Conservation (phyloP, 495 filamentous ascomycete genomes). For the Neurospora pannonica region DNA sequence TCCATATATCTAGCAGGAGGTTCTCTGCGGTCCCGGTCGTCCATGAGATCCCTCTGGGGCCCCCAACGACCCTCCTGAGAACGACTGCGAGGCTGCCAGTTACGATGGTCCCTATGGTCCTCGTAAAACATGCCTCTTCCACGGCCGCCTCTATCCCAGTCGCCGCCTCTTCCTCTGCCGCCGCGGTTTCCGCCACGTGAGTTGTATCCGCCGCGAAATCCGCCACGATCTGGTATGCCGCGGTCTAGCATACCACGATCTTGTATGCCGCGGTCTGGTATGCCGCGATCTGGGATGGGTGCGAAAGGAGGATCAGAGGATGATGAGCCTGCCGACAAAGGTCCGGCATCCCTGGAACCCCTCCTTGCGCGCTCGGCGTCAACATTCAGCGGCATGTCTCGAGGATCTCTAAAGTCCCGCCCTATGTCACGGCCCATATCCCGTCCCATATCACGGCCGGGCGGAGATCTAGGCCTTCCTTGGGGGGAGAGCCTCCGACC, state of each 20-base stretch:
- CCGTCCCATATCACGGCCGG: constrained; percentile 29
- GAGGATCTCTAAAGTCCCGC: constrained; percentile 18
- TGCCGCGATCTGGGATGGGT: constrained; percentile 43
- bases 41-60: constrained; percentile 27
- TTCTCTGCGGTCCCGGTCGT: constrained; percentile 40
- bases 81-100: constrained; percentile 49
- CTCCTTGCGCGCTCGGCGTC: constrained; percentile 43
- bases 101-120: constrained; percentile 44
- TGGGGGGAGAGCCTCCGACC: constrained; percentile 36
- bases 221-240: constrained; percentile 40
- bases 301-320: constrained; percentile 53
- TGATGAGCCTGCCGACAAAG: constrained; percentile 59
- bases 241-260: constrained; percentile 36
- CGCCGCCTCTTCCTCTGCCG: constrained; percentile 53
- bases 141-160: constrained; percentile 58
- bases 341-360: constrained; percentile 43
- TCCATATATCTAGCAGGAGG: constrained; percentile 24
- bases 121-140: constrained; percentile 38
- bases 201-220: constrained; percentile 24
- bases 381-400: constrained; percentile 34
- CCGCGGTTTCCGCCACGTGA: constrained; percentile 9
- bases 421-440: constrained; percentile 2
- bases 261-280: constrained; percentile 23
- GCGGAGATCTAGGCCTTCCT: constrained; percentile 33
- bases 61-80: constrained; percentile 58